phyloP scores from a whole-genome alignment of 768 basidiomycete genomes.

The Butyriboletus loyo region DNA sequence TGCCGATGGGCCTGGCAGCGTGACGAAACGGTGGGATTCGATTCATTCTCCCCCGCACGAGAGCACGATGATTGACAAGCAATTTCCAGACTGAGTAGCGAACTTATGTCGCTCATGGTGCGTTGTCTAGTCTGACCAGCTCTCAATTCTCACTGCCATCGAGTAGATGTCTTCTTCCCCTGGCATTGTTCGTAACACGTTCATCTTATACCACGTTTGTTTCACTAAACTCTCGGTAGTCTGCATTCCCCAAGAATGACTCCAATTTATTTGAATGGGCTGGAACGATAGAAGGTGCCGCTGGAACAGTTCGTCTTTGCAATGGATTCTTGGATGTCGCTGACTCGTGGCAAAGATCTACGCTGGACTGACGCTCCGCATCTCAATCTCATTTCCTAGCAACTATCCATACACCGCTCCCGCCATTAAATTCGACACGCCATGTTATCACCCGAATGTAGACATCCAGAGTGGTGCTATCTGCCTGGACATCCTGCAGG shows the following conservation, averaged over 20 bases:
- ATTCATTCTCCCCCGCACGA: neutral
- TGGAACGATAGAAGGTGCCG: conserved; percentile 81
- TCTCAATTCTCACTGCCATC: conserved; percentile 3
- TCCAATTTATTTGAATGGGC: conserved; percentile 88
- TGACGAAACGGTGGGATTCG: conserved; percentile 72
- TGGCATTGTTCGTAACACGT: conserved; percentile 61
- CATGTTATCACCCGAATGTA: conserved; percentile 91
- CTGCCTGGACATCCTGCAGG: conserved; percentile 87
- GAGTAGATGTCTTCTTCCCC: conserved; percentile 83
- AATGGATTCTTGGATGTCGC: neutral
- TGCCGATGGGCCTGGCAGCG: conserved; percentile 66
- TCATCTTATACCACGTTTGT: neutral
- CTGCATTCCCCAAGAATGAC: conserved; percentile 86
- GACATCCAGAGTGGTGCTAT: conserved; percentile 75
- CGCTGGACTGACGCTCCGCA: conserved; percentile 74
- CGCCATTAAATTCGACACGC: conserved; percentile 81
- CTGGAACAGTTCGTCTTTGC: conserved; percentile 51
- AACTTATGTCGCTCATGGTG: conserved; percentile 89
- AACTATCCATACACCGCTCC: conserved; percentile 90
- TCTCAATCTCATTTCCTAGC: conserved; percentile 79
- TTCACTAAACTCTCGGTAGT: conserved; percentile 41
- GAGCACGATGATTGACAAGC: conserved; percentile 3
- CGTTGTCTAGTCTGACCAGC: conserved; percentile 28
- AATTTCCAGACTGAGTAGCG: conserved; percentile 61
- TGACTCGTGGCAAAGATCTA: conserved; percentile 55